Evolutionary conservation across 176 grass and related monocot genomes (phyloP), one percentile per base, ranked within the genome.

Genomic region (Carex kokanica): DNA sequence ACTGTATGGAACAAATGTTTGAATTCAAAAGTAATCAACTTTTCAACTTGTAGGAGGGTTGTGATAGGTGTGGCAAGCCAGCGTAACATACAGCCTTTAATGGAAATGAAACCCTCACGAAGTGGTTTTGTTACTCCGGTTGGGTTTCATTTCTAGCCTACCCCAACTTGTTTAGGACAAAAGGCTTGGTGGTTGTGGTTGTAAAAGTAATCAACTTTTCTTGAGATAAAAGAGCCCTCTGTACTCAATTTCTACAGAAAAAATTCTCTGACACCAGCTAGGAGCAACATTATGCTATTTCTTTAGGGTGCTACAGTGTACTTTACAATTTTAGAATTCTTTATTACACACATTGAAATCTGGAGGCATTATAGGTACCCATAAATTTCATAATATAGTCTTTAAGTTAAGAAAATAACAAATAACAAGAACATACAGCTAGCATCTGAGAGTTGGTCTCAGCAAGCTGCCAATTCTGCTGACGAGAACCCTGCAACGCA

Each of bases 381-480:
- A 18, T 31, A 55, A 9, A 32, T 75, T 43, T 29, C 21, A 17
- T 13, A 29, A 53, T 17, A 31, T 27, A 15, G 47, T 53, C 72
- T 38, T 34, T 31, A 77, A 74, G 16, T 78, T 78, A 55, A 78
- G 24, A 56, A 45, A 45, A 43, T 2, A 71, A 23, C 9, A 66
- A 15, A 16, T 11, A 24, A 87, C 65, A 4, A 60, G 60, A 66
- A 85, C 82, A 2, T 83, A 97, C 94, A 84, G 66, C 51, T 0
- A 92, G 65, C 49, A 91, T 89, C 56, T 82, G 83, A 1, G 94
- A 91, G 67, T 97, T 91, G 10, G 66, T 8, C 51, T 85, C 85
- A 2, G 85, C 87, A 7, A 97, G 68, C 6, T 84, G 83, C 78
- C 66, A 36, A 24, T 97, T 97, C 79, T 94, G 87, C 61, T 92